Evolutionary conservation across 495 filamentous ascomycete species (phyloP).

Genomic region (Annulohypoxylon nitens): DNA sequence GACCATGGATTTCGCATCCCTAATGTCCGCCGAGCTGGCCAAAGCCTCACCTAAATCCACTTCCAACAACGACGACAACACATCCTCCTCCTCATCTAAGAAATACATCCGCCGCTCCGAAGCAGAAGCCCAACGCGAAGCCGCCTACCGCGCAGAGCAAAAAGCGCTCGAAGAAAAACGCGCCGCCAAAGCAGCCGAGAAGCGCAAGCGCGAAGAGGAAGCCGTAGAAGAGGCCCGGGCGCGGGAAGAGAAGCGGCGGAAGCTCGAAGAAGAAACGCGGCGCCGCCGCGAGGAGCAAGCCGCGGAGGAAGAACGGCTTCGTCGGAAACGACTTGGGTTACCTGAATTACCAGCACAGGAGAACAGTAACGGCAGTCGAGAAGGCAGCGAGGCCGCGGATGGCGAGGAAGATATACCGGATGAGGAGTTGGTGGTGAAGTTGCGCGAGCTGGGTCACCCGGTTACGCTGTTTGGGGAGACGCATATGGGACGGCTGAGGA

Average conservation of each 20-base stretch:
- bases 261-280: slow-evolving; percentile 83
- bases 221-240: slow-evolving; percentile 74
- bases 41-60: slow-evolving; percentile 69
- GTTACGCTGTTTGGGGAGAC: slow-evolving; percentile 84
- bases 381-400: slow-evolving; percentile 34
- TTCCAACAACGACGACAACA: slow-evolving; percentile 39
- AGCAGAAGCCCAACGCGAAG: slow-evolving; percentile 82
- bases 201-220: slow-evolving; percentile 93
- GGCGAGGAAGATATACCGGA: slow-evolving; percentile 76
- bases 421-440: slow-evolving; percentile 72
- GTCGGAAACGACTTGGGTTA: slow-evolving; percentile 70
- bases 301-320: slow-evolving; percentile 64
- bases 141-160: slow-evolving; percentile 85
- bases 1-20: slow-evolving; percentile 91
- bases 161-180: slow-evolving; percentile 74
- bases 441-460: slow-evolving; percentile 81
- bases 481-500: slow-evolving; percentile 73
- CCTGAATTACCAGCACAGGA: slow-evolving; percentile 72
- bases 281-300: slow-evolving; percentile 78
- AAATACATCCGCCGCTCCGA: slow-evolving; percentile 93
- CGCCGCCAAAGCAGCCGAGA: slow-evolving; percentile 73
- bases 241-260: slow-evolving; percentile 82
- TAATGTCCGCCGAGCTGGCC: slow-evolving; percentile 91
- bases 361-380: slow-evolving; percentile 15
- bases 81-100: slow-evolving; percentile 59